Evolutionary conservation across 2,329 filamentous ascomycete genomes (phyloP).

Genomic region (Verticillium zaregamsianum): DNA sequence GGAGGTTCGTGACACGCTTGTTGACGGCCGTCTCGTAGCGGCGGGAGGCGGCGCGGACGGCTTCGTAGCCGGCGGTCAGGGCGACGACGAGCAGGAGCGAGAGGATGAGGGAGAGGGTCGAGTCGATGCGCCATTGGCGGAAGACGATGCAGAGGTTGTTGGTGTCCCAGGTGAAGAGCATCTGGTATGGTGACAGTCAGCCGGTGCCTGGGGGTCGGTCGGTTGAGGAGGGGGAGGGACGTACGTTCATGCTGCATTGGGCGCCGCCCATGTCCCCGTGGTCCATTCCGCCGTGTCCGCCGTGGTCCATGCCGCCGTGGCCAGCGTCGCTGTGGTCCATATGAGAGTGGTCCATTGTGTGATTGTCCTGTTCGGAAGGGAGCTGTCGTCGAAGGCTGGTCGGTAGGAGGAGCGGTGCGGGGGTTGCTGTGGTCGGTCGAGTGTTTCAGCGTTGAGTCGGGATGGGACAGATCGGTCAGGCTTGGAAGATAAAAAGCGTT

Average conservation of each 20-base stretch:
- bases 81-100: conserved; percentile 80
- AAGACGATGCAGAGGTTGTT: conserved; percentile 95
- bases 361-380: neutral
- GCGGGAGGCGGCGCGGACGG: conserved; percentile 70
- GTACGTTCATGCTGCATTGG: conserved; percentile 89
- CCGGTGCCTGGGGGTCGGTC: neutral
- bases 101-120: conserved; percentile 68
- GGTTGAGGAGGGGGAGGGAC: conserved; percentile 21
- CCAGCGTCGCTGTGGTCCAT: conserved; percentile 13
- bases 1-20: conserved; percentile 40
- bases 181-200: conserved; percentile 47
- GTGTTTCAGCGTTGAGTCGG: neutral
- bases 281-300: conserved; percentile 28
- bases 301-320: conserved; percentile 34
- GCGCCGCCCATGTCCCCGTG: conserved; percentile 56
- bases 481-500: neutral
- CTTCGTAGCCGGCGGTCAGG: conserved; percentile 90
- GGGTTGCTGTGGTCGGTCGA: neutral
- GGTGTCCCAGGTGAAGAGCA: conserved; percentile 97
- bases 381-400: neutral
- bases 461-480: neutral
- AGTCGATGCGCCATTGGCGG: conserved; percentile 79
- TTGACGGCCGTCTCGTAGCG: conserved; percentile 65
- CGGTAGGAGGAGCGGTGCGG: neutral
- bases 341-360: conserved; percentile 37